Conservation (phyloP, 2,329 filamentous ascomycete species). For the Hypomyces rosellus region DNA sequence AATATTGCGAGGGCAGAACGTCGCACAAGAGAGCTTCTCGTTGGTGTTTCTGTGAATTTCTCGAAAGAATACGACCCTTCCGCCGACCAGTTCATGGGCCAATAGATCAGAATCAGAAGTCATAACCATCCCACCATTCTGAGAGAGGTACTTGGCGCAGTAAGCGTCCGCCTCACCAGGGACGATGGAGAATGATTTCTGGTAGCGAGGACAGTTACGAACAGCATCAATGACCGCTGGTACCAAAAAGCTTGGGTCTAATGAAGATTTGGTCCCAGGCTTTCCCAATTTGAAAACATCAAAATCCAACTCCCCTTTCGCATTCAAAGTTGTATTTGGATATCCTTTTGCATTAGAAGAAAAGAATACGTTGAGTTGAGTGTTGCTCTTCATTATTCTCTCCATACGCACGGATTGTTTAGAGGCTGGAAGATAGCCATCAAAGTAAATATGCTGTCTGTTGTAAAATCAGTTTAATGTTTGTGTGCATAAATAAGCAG, state of each 20-base stretch:
- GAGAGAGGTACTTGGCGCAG: conserved; percentile 61
- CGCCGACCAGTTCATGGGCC: conserved; percentile 62
- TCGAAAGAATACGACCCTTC: conserved; percentile 61
- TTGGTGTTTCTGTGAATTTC: conserved; percentile 45
- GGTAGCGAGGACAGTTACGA: conserved; percentile 35
- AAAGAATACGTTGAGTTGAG: conserved; percentile 45
- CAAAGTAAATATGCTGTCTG: conserved; percentile 68
- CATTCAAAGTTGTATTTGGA: conserved; percentile 15
- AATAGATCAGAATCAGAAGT: conserved; percentile 87
- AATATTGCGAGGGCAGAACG: conserved; percentile 31
- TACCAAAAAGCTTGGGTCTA: conserved; percentile 66
- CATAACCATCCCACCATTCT: conserved; percentile 52
- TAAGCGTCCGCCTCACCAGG: conserved; percentile 80
- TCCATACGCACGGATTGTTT: conserved; percentile 59
- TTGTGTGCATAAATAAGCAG: background rate
- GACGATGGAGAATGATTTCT: conserved; percentile 49
- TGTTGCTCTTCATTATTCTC: conserved; percentile 53
- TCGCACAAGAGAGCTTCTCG: conserved; percentile 19
- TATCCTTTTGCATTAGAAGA: conserved; percentile 25
- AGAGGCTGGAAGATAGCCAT: conserved; percentile 65
- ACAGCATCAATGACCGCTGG: conserved; percentile 70
- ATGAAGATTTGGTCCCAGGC: conserved; percentile 25
- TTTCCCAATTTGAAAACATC: conserved; percentile 21
- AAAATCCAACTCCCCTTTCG: conserved; percentile 8
- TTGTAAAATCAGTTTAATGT: conserved; percentile 8